phyloP scores from a whole-genome alignment of 1,139 yeast genomes.

The Pichia sorboxylosa region DNA sequence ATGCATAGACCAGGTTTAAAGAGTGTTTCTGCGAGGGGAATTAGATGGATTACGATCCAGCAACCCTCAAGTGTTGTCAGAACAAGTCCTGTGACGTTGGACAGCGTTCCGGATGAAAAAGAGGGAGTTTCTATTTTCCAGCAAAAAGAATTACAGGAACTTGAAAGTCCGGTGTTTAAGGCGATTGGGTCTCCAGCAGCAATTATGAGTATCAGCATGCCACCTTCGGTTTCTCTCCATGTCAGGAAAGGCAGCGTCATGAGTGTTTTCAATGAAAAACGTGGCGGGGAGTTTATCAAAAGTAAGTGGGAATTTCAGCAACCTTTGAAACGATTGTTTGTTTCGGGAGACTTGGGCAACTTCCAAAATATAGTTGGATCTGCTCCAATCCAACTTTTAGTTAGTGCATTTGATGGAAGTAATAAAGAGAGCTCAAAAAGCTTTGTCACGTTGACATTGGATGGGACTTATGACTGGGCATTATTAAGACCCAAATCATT shows the following conservation, averaged over 20 bases:
- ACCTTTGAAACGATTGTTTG: constrained; percentile 30
- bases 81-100: too few relatives aligned
- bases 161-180: constrained; percentile 22
- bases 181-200: constrained; percentile 37
- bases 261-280: constrained; percentile 24
- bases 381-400: constrained; percentile 33
- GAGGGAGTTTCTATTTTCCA: too few relatives aligned
- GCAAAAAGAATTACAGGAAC: too few relatives aligned
- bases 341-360: constrained; percentile 31
- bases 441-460: constrained; percentile 35
- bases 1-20: too few relatives aligned
- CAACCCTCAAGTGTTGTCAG: constrained; percentile 14
- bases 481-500: constrained; percentile 35
- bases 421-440: constrained; percentile 20
- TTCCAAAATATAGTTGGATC: constrained; percentile 36
- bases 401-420: constrained; percentile 23
- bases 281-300: too few relatives aligned
- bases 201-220: constrained; percentile 34
- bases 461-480: constrained; percentile 56
- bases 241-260: constrained; percentile 38
- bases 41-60: constrained; percentile 18
- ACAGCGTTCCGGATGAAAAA: too few relatives aligned
- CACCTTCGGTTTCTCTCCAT: constrained; percentile 46
- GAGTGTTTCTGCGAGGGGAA: too few relatives aligned
- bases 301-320: constrained; percentile 24